These are phyloP conservation scores for Globisporangium orthogonon DNA, from an alignment of 352 stramenopile genomes.

Conservation along the genomic window DNA sequence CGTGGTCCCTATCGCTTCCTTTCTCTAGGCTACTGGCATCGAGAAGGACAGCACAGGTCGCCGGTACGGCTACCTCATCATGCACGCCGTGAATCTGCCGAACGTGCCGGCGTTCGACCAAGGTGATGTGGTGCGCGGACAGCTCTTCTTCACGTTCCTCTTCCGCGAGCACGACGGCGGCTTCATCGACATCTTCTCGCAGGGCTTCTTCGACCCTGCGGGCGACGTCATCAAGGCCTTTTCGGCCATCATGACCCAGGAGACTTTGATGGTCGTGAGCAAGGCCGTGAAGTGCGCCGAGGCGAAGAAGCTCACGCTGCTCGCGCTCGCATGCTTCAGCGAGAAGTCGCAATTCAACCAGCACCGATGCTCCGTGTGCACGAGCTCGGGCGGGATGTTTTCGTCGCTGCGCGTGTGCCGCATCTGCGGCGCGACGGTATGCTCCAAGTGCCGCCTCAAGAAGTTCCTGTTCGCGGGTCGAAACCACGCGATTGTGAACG, in stretches of 20 bases:
- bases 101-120: conserved; percentile 28
- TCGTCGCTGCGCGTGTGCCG: conserved; percentile 22
- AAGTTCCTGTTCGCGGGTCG: conserved; percentile 33
- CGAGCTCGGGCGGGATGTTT: conserved; percentile 6
- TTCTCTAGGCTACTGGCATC: conserved; percentile 22
- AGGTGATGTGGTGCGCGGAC: conserved; percentile 20
- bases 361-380: conserved; percentile 2
- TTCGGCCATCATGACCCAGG: conserved; percentile 18
- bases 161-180: conserved; percentile 29
- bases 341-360: conserved; percentile 12
- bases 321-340: conserved; percentile 25
- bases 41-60: conserved; percentile 18
- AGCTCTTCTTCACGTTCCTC: conserved; percentile 19
- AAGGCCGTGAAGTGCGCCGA: conserved; percentile 30
- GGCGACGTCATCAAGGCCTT: conserved; percentile 26
- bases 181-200: conserved; percentile 33
- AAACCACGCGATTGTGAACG: conserved; percentile 7
- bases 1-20: neutral
- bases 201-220: conserved; percentile 32
- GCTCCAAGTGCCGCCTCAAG: conserved; percentile 39
- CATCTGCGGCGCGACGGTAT: conserved; percentile 37
- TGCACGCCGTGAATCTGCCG: conserved; percentile 36
- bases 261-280: conserved; percentile 11
- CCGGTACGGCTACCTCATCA: conserved; percentile 32
- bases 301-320: conserved; percentile 45